phyloP scores from a whole-genome alignment of 169 alveolate species.

The Plasmodium fragile region DNA sequence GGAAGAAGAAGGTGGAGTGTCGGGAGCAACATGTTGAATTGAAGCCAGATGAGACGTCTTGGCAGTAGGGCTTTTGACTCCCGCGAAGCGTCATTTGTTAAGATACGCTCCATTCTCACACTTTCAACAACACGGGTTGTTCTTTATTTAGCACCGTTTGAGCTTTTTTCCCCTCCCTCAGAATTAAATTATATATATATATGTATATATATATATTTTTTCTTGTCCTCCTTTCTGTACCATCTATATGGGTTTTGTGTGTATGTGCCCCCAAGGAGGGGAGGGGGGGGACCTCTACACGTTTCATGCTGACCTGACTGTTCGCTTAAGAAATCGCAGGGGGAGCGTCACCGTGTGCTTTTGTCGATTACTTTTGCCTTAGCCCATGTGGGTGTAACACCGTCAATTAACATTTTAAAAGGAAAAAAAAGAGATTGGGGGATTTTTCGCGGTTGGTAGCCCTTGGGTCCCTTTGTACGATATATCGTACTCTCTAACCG shows the following conservation, averaged over 20 bases:
- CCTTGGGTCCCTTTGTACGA: neutral
- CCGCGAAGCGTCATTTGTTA: neutral
- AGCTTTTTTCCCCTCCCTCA: neutral
- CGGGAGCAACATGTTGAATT: constrained; percentile 23
- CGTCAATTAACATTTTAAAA: neutral
- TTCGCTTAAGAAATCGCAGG: neutral
- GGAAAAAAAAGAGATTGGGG: neutral
- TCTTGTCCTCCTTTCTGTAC: neutral
- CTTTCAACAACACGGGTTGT: neutral
- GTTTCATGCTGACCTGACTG: neutral
- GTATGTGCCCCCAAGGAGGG: neutral
- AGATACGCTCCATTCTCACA: neutral
- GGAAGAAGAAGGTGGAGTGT: neutral
- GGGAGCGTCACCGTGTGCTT: neutral
- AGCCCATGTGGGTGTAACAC: neutral
- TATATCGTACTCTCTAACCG: neutral
- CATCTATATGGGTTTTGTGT: neutral
- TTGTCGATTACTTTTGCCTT: neutral
- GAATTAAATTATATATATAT: no score
- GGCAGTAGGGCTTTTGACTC: constrained; percentile 14
- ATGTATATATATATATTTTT: no score
- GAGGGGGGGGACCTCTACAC: neutral
- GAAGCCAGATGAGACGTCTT: neutral
- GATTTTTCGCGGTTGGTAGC: neutral
- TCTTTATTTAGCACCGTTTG: neutral